Conservation (phyloP, 2,329 filamentous ascomycete genomes). For the Colletotrichum sp. region DNA sequence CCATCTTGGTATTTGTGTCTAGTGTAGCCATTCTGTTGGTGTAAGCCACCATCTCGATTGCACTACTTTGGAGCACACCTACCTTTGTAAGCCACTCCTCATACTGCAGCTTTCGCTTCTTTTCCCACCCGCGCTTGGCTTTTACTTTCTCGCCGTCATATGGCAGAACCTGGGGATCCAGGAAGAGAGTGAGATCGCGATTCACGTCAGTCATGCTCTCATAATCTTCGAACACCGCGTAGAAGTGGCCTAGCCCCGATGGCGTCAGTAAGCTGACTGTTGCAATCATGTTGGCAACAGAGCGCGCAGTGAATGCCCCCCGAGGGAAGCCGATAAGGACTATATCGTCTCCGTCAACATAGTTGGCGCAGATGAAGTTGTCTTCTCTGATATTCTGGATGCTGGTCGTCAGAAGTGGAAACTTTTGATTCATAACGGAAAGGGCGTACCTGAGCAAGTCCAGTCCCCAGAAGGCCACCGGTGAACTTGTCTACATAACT, state of each 20-base stretch:
- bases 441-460: slow-evolving; percentile 52
- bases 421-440: neutral
- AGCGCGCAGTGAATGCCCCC: slow-evolving; percentile 63
- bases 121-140: slow-evolving; percentile 21
- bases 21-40: neutral
- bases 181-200: slow-evolving; percentile 48
- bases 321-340: slow-evolving; percentile 63
- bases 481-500: slow-evolving; percentile 52
- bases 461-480: slow-evolving; percentile 59
- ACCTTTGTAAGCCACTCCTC: slow-evolving; percentile 47
- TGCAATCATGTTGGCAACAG: slow-evolving; percentile 57
- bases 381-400: slow-evolving; percentile 61
- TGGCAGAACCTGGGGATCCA: slow-evolving; percentile 54
- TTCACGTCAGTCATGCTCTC: slow-evolving; percentile 49
- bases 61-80: slow-evolving; percentile 13
- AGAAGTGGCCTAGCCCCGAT: slow-evolving; percentile 58
- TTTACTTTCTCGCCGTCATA: slow-evolving; percentile 42
- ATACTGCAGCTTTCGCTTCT: slow-evolving; percentile 32
- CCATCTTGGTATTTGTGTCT: slow-evolving; percentile 45
- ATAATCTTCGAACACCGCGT: slow-evolving; percentile 61
- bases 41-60: neutral
- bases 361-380: slow-evolving; percentile 66
- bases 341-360: slow-evolving; percentile 61
- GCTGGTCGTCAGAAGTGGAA: neutral
- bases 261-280: slow-evolving; percentile 56